Evolutionary conservation across 208 protist genomes (phyloP).

Genomic region (Acanthamoeba castellanii): DNA sequence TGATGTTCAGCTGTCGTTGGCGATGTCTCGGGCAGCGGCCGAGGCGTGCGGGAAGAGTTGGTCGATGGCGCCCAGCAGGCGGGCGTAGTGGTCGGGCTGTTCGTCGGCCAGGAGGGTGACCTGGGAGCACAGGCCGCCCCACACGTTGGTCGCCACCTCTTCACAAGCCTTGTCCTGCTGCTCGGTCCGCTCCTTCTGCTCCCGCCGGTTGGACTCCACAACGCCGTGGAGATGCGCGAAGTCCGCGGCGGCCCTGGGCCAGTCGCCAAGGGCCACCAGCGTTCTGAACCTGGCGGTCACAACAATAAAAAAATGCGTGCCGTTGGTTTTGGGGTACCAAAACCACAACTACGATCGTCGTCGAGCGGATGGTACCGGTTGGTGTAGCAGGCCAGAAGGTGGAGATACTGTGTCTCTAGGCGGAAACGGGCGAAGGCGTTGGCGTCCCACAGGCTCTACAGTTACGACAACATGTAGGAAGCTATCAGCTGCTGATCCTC

Average conservation of each 20-base stretch:
- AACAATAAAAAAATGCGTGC: too few species aligned
- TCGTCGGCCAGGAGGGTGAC: neutral
- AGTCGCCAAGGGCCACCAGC: neutral
- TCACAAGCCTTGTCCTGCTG: neutral
- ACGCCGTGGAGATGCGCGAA: neutral
- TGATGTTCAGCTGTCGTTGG: too few species aligned
- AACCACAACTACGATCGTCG: neutral
- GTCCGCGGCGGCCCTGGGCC: neutral
- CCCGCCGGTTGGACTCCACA: neutral
- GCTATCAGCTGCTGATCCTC: too few species aligned
- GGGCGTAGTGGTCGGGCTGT: neutral
- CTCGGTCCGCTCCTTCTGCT: neutral
- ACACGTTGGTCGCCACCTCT: neutral
- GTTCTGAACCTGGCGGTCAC: neutral
- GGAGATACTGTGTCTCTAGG: neutral
- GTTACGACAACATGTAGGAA: too few species aligned
- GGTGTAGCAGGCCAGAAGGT: neutral
- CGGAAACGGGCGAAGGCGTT: neutral
- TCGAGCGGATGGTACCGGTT: neutral
- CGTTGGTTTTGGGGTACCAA: too few species aligned
- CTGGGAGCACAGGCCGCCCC: neutral
- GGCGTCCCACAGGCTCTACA: neutral
- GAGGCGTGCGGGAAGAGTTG: too few species aligned
- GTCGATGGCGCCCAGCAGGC: neutral
- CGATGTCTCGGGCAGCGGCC: too few species aligned